Evolutionary conservation across 768 basidiomycete genomes (phyloP).

Genomic region (Ramaria rubella): DNA sequence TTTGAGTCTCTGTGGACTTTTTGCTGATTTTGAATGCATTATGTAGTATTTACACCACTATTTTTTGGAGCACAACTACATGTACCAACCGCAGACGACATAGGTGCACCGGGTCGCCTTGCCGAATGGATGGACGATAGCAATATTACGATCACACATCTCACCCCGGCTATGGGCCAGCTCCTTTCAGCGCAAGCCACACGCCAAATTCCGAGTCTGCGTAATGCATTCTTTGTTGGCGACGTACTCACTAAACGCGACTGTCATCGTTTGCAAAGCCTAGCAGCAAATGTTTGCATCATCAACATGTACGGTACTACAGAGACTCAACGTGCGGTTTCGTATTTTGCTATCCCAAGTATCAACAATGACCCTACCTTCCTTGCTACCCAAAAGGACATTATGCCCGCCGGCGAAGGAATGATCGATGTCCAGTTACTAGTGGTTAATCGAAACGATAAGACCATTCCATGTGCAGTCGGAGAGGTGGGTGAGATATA

Average conservation of each 20-base stretch:
- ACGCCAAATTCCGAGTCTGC: slow-evolving; percentile 75
- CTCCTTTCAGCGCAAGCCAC: slow-evolving; percentile 86
- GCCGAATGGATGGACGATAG: slow-evolving; percentile 98
- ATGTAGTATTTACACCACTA: slow-evolving; percentile 90
- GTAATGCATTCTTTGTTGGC: slow-evolving; percentile 97
- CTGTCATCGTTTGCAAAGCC: slow-evolving; percentile 86
- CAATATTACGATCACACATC: slow-evolving; percentile 89
- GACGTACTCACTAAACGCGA: slow-evolving; percentile 98
- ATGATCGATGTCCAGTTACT: slow-evolving; percentile 98
- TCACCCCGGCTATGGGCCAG: slow-evolving; percentile 99
- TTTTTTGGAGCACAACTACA: slow-evolving; percentile 95
- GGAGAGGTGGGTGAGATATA: slow-evolving; percentile 99
- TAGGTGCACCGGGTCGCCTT: slow-evolving; percentile 91
- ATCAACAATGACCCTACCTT: slow-evolving; percentile 81
- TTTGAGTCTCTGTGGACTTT: not conserved
- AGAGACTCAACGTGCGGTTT: slow-evolving; percentile 97
- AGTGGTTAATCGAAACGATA: slow-evolving; percentile 87
- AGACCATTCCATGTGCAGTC: slow-evolving; percentile 79
- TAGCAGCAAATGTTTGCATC: slow-evolving; percentile 88
- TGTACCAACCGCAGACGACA: slow-evolving; percentile 94
- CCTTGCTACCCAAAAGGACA: slow-evolving; percentile 89
- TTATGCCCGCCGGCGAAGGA: slow-evolving; percentile 95
- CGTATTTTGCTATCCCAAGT: slow-evolving; percentile 89
- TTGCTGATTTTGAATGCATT: slow-evolving; percentile 8
- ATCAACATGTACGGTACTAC: slow-evolving; percentile 99